Base-by-base conservation (phyloP, 139 green algal genomes). In the Chlamydomonas eustigma region DNA sequence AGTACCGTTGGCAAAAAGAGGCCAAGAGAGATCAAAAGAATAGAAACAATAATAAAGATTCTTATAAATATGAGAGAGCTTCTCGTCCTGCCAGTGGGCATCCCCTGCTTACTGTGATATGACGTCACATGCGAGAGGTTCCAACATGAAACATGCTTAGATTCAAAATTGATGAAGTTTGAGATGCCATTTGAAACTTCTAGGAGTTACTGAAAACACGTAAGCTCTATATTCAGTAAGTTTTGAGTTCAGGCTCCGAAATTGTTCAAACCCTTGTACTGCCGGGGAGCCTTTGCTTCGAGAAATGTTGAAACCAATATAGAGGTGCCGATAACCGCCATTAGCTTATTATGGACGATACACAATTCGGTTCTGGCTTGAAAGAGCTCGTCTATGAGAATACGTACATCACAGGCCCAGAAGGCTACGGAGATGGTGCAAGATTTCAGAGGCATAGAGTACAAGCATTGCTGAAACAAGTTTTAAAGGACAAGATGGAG, bases 361-460 rank as follows among this genome's bases (percentile, higher is more conserved):
- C 76, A 71, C 77, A 71, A n/a, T 82, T 82, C 64, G 71, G 64
- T 2, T 72, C 65, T 38, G 65, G 65, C 24, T 12, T 72, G 65
- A 72, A 72, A 34, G 89, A 94, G 50, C 71, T 88, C 4, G 78
- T 91, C 0, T 94, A 91, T 31, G 91, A 95, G 75, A 97, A 97
- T 76, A 94, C 88, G 0, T 97, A 89, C 77, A 92, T 93, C 63
- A 89, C 76, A 8, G 81, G 80, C 0, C 89, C 90, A 0, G 74
- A 87, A 6, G 86, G 85, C 12, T 91, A 94, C 71, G 88, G 89
- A 2, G 39, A 80, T 8, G 78, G 85, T 35, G 75, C 83, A 0
- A 82, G 71, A 18, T 94, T 91, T 63, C 81, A 88, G 50, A 58
- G 80, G 28, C 77, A 87, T 39, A 91, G 90, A 74, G 82, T 94